A percentile compares a stretch with the other conserved stretches of the same genome.
phyloP scores from a whole-genome alignment of 345 rosid species.

The Eucalyptus sp. region DNA sequence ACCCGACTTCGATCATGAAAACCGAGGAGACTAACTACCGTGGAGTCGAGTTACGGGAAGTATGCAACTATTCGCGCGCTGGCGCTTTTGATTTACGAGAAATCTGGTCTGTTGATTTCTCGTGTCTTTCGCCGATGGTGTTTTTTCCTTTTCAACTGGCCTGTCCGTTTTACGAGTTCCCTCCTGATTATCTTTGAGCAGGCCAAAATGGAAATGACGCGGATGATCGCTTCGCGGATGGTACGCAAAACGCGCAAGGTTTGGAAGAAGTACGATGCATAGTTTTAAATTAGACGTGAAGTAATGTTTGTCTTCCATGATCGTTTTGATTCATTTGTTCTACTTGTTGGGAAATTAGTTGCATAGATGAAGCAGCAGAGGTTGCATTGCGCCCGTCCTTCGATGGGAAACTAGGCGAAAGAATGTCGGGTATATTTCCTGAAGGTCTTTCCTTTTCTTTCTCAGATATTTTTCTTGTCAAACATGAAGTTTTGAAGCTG shows the following conservation, averaged over 20 bases:
- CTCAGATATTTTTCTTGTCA: background rate
- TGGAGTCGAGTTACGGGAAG: too few relatives aligned
- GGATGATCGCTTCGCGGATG: constrained; percentile 26
- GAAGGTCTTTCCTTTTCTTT: background rate
- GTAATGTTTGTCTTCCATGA: background rate
- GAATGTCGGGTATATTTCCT: constrained; percentile 36
- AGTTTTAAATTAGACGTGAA: too few relatives aligned
- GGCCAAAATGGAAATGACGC: constrained; percentile 30
- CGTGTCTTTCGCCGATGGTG: background rate
- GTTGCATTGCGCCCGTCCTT: constrained; percentile 51
- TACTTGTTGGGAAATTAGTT: constrained; percentile 35
- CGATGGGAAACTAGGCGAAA: constrained; percentile 38
- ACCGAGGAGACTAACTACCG: too few relatives aligned
- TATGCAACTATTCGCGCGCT: too few relatives aligned
- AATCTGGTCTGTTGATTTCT: background rate
- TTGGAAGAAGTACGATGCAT: constrained; percentile 23
- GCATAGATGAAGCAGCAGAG: constrained; percentile 84
- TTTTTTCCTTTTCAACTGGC: background rate
- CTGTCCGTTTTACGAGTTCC: background rate
- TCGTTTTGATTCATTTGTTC: background rate
- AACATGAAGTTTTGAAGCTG: background rate
- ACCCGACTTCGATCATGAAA: rapidly evolving
- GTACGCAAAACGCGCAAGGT: constrained; percentile 64
- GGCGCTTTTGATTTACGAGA: background rate
- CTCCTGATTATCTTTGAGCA: background rate